Evolutionary conservation across 495 filamentous ascomycete species (phyloP).

Genomic region (Hypoxylon crocopeplum): DNA sequence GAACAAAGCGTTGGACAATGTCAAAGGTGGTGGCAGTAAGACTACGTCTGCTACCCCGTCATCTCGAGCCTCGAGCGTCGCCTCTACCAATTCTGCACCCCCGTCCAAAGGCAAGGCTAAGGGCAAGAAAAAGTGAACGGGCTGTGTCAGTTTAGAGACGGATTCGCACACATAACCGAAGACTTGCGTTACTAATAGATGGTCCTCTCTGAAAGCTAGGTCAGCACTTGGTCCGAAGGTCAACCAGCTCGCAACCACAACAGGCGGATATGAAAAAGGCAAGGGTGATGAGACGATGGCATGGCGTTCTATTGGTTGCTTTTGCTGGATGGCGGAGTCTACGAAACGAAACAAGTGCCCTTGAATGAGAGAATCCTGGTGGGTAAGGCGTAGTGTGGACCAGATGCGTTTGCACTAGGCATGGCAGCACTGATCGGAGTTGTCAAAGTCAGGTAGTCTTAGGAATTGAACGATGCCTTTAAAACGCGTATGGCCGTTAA

Average conservation of each 20-base stretch:
- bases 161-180: too few species aligned
- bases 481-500: too few species aligned
- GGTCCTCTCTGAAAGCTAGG: neutral
- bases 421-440: too few species aligned
- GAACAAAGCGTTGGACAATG: constrained; percentile 69
- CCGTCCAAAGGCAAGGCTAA: constrained; percentile 55
- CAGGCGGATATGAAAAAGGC: neutral
- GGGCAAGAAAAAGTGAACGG: constrained; percentile 60
- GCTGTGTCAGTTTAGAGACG: neutral
- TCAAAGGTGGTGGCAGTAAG: constrained; percentile 63
- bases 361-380: too few species aligned
- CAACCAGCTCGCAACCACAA: too few species aligned
- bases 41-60: constrained; percentile 62
- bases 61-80: constrained; percentile 61
- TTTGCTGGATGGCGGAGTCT: constrained; percentile 1
- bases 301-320: constrained; percentile 10
- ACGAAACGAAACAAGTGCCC: neutral
- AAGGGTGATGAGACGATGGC: neutral
- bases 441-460: too few species aligned
- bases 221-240: too few species aligned
- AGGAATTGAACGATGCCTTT: too few species aligned
- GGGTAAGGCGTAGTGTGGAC: too few species aligned
- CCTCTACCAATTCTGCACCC: constrained; percentile 52
- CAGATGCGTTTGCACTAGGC: too few species aligned
- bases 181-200: neutral